Conservation (phyloP, 805 yeast genomes). For the Brettanomyces bruxellensis region DNA sequence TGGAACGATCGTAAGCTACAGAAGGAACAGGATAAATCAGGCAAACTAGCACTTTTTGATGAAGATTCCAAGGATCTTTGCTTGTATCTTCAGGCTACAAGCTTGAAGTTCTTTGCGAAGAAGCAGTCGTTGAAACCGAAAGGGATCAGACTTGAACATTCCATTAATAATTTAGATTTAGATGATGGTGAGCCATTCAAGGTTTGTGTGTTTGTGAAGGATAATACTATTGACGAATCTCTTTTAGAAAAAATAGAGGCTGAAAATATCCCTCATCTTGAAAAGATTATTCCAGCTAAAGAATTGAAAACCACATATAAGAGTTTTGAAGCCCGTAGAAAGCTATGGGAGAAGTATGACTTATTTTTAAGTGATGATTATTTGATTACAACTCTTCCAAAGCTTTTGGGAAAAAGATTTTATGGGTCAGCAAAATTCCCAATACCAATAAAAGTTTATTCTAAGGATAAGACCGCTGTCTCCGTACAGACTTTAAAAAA, state of each 20-base stretch:
- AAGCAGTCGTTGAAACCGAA: constrained; percentile 53
- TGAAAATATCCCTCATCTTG: constrained; percentile 35
- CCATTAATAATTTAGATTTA: constrained; percentile 33
- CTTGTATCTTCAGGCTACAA: constrained; percentile 53
- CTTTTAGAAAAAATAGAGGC: constrained; percentile 38
- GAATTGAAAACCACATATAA: constrained; percentile 80
- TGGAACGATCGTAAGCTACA: constrained; percentile 32
- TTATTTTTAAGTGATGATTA: constrained; percentile 80
- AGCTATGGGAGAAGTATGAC: constrained; percentile 58
- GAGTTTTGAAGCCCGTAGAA: constrained; percentile 82
- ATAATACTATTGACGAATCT: constrained; percentile 38
- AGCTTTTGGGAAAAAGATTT: constrained; percentile 72
- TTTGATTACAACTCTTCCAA: constrained; percentile 71
- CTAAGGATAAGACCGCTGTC: constrained; percentile 14
- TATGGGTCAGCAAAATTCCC: constrained; percentile 58
- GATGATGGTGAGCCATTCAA: constrained; percentile 26
- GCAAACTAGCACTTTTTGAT: constrained; percentile 46
- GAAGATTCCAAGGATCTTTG: constrained; percentile 44
- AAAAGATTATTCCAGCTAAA: constrained; percentile 56
- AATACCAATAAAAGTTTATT: constrained; percentile 40
- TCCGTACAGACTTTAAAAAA: constrained; percentile 43
- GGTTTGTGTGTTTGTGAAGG: constrained; percentile 64
- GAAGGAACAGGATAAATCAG: constrained; percentile 14
- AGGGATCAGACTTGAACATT: constrained; percentile 35
- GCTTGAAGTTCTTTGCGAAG: constrained; percentile 54